These are phyloP conservation scores for Lipomyces starkeyi DNA, from an alignment of 805 yeast genomes.

Conservation along the genomic window DNA sequence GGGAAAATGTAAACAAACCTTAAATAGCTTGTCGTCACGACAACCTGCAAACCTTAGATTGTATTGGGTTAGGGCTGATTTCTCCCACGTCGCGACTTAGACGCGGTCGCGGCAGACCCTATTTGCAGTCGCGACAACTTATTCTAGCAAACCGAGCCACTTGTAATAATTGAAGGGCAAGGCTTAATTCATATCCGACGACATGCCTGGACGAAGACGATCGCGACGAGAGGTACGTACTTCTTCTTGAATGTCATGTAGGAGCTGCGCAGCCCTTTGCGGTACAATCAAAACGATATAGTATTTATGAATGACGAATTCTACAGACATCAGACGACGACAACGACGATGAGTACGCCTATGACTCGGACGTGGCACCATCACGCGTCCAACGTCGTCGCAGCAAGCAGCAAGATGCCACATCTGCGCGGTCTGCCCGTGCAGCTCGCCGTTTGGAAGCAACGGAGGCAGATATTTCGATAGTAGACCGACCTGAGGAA, in stretches of 20 bases:
- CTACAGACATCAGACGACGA: background rate
- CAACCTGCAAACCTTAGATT: background rate
- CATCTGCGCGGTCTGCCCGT: background rate
- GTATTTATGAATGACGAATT: background rate
- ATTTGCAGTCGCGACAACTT: background rate
- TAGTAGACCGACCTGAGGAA: background rate
- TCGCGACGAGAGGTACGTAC: background rate
- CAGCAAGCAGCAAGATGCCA: conserved; percentile 1
- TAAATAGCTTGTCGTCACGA: conserved; percentile 12
- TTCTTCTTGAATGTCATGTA: background rate
- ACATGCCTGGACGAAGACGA: background rate
- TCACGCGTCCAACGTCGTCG: background rate
- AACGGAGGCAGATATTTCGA: background rate
- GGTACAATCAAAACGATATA: background rate
- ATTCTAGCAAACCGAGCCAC: background rate
- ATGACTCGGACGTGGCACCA: background rate
- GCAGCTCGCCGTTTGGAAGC: background rate
- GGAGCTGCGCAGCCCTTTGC: background rate
- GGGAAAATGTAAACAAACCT: conserved; percentile 14
- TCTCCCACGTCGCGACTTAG: background rate
- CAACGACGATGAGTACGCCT: background rate
- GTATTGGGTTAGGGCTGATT: conserved; percentile 1
- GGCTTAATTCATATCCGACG: background rate
- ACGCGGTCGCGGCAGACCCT: background rate
- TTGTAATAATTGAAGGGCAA: background rate